A percentile compares a stretch with the other conserved stretches of the same genome.
Conservation (phyloP, 306 rosid species). For the Canavalia ensiformis region DNA sequence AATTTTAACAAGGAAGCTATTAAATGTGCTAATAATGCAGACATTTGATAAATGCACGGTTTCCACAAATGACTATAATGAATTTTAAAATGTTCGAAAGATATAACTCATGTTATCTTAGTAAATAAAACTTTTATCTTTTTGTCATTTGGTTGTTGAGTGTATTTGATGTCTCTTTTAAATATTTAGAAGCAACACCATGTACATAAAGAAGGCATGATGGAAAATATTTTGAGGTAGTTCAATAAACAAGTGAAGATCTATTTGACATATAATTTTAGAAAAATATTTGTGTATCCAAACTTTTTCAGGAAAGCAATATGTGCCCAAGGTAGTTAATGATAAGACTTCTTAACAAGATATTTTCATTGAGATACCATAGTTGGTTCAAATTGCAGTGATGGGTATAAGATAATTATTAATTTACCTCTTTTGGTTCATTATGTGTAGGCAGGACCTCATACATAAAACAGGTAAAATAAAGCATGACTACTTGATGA, state of each 20-base stretch:
- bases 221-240: slow-evolving; percentile 59
- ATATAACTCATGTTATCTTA: neutral
- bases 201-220: slow-evolving; percentile 66
- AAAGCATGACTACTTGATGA: no score
- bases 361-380: no score
- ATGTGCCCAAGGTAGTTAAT: no score
- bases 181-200: slow-evolving; percentile 77
- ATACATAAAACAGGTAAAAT: no score
- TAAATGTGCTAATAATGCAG: slow-evolving; percentile 70
- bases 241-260: slow-evolving; percentile 60
- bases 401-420: no score
- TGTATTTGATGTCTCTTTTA: slow-evolving; percentile 21
- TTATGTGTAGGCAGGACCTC: no score
- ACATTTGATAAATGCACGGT: slow-evolving; percentile 86
- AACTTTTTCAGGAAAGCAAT: slow-evolving; percentile 58
- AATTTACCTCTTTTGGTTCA: no score
- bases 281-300: slow-evolving; percentile 66
- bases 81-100: slow-evolving; percentile 78
- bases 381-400: no score
- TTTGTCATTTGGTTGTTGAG: neutral
- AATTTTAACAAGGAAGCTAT: slow-evolving; percentile 80
- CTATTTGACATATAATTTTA: slow-evolving; percentile 66
- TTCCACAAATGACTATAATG: slow-evolving; percentile 86
- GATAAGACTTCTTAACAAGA: no score
- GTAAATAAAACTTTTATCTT: neutral